phyloP scores from a whole-genome alignment of 2,329 filamentous ascomycete genomes.

The Cytospora piceae region DNA sequence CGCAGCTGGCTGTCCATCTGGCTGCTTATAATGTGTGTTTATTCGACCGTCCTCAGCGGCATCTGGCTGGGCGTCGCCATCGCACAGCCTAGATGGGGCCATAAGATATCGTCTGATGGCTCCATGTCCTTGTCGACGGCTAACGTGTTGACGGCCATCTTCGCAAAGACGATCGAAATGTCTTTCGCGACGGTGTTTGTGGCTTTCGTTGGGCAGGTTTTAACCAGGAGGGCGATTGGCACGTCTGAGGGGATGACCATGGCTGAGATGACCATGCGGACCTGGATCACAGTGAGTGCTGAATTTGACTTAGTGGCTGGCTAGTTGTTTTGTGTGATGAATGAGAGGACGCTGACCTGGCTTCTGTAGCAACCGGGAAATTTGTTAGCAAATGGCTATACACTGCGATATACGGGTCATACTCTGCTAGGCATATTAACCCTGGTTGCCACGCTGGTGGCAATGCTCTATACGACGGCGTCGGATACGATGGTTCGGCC shows the following conservation, averaged over 20 bases:
- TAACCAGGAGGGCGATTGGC: conserved; percentile 70
- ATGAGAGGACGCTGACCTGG: background rate
- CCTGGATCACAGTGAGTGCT: conserved; percentile 63
- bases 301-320: background rate
- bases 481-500: conserved; percentile 76
- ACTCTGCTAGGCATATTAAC: conserved; percentile 68
- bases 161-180: conserved; percentile 78
- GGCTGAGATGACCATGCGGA: conserved; percentile 77
- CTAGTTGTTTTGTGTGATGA: background rate
- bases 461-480: conserved; percentile 76
- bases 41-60: conserved; percentile 66
- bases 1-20: conserved; percentile 54
- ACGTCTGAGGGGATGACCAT: conserved; percentile 43
- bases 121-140: conserved; percentile 66
- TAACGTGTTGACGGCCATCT: conserved; percentile 66
- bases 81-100: conserved; percentile 64
- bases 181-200: conserved; percentile 80
- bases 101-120: conserved; percentile 55
- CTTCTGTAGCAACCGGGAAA: conserved; percentile 64
- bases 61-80: conserved; percentile 69
- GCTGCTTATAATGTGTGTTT: conserved; percentile 56
- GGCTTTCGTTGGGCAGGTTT: conserved; percentile 72
- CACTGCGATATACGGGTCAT: conserved; percentile 64
- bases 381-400: conserved; percentile 70
- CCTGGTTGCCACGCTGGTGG: conserved; percentile 65